Conservation (phyloP, 116 monocot genomes). For the Trichopus zeylanicus region DNA sequence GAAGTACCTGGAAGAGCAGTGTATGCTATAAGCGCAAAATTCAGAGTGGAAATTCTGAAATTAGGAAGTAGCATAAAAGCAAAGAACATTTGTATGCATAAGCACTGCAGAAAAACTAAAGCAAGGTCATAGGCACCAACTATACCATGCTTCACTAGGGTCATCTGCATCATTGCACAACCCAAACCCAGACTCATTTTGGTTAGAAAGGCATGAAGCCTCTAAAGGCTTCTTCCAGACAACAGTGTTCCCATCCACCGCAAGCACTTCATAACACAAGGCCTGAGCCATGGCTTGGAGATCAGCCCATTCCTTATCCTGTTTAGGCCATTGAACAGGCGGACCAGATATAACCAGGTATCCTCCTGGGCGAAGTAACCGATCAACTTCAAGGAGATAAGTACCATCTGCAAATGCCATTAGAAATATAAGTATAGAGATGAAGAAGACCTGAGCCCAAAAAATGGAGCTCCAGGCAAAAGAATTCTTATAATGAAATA, state of each 20-base stretch:
- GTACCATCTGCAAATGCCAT: conserved; percentile 63
- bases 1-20: conserved; percentile 44
- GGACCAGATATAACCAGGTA: conserved; percentile 93
- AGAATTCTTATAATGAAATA: not conserved
- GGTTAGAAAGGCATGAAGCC: conserved; percentile 41
- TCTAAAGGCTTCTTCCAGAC: conserved; percentile 80
- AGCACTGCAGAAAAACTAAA: too few relatives aligned
- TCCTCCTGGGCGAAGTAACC: conserved; percentile 81
- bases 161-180: conserved; percentile 56
- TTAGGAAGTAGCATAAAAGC: not conserved
- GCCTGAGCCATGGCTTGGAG: conserved; percentile 51
- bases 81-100: not conserved
- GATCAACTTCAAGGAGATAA: conserved; percentile 81
- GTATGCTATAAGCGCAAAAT: not conserved
- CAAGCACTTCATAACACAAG: conserved; percentile 79
- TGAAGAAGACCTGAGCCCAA: not conserved
- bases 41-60: too few relatives aligned
- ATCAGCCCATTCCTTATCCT: conserved; percentile 91
- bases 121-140: conserved; percentile 1
- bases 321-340: conserved; percentile 82
- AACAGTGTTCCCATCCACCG: conserved; percentile 82
- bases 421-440: not conserved
- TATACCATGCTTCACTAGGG: conserved; percentile 83
- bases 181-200: conserved; percentile 60
- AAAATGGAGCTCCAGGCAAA: not conserved